Conservation (phyloP, 352 stramenopile species). For the Pythium sukuiense region DNA sequence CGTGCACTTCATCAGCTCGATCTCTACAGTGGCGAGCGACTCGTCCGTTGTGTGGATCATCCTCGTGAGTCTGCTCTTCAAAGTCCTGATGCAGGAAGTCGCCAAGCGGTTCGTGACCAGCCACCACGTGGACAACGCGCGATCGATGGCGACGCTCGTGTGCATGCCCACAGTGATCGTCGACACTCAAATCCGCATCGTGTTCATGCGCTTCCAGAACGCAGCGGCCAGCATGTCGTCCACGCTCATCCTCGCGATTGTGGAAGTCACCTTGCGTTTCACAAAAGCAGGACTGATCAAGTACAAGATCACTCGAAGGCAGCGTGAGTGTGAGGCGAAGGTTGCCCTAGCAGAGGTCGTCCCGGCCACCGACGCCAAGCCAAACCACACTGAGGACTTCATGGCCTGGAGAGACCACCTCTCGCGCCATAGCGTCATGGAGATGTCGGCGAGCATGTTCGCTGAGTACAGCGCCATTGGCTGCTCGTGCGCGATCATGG, state of each 20-base stretch:
- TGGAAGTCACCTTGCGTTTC: conserved; percentile 30
- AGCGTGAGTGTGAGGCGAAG: background rate
- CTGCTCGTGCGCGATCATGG: conserved; percentile 37
- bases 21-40: background rate
- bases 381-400: background rate
- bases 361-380: background rate
- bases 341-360: background rate
- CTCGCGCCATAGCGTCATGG: conserved; percentile 24
- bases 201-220: conserved; percentile 31
- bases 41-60: background rate
- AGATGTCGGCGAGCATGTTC: conserved; percentile 47
- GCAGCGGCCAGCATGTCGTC: conserved; percentile 23
- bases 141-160: conserved; percentile 24
- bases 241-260: conserved; percentile 20
- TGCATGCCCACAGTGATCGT: conserved; percentile 35
- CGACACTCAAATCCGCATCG: conserved; percentile 35
- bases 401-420: conserved; percentile 25
- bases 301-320: conserved; percentile 9
- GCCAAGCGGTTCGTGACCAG: conserved; percentile 13
- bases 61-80: conserved; percentile 18
- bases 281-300: conserved; percentile 27
- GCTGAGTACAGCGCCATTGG: conserved; percentile 50
- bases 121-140: conserved; percentile 11
- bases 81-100: conserved; percentile 22
- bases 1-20: conserved; percentile 17